Conservation (phyloP, 441 rosid genomes). For the Euphorbia celastroides region DNA sequence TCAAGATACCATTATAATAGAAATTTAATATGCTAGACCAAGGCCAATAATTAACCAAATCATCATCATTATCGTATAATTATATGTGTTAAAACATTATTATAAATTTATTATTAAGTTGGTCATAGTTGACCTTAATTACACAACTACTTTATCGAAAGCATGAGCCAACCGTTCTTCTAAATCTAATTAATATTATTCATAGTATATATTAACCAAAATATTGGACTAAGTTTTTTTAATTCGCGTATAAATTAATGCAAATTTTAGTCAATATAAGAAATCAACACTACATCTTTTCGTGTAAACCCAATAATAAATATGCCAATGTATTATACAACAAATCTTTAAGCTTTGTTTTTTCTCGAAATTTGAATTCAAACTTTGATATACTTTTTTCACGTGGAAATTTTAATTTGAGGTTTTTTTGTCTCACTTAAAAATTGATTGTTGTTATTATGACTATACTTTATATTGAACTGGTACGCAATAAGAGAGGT, state of each 20-base stretch:
- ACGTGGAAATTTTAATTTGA: too few relatives aligned
- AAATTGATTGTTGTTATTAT: too few relatives aligned
- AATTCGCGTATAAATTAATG: not conserved
- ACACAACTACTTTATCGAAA: not conserved
- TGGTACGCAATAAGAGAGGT: too few relatives aligned
- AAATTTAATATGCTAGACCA: not conserved
- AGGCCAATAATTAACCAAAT: not conserved
- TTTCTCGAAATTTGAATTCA: too few relatives aligned
- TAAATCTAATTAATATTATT: not conserved
- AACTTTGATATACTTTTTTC: too few relatives aligned
- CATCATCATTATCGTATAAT: not conserved
- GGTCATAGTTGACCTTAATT: not conserved
- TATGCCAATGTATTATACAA: too few relatives aligned
- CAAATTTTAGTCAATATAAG: too few relatives aligned
- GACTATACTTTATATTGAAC: too few relatives aligned
- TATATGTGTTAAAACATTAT: not conserved
- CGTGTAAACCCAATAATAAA: too few relatives aligned
- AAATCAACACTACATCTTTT: not conserved
- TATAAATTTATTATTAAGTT: too few relatives aligned
- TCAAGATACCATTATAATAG: conserved; percentile 8
- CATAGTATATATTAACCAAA: not conserved
- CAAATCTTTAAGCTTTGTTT: too few relatives aligned
- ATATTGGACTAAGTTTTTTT: conserved; percentile 10
- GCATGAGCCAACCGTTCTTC: not conserved
- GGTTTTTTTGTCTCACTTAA: too few relatives aligned